Base-by-base conservation (phyloP, 2,329 filamentous ascomycete species). In the Penicillium sp. region DNA sequence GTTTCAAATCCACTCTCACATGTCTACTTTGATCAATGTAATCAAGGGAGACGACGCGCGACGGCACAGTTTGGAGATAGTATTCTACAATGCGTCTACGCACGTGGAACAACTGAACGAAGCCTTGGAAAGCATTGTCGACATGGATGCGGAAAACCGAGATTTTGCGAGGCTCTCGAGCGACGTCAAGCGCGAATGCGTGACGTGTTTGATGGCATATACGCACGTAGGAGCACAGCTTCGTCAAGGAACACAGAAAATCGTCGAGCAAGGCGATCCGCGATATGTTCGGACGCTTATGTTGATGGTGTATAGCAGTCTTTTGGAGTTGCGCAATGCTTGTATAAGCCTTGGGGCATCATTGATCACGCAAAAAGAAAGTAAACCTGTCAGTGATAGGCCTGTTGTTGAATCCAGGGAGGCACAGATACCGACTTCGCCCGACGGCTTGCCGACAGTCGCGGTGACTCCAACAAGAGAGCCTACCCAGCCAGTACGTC, bases 271-370 rank as follows among this genome's bases (percentile, higher is more conserved):
- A 49, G 78, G 79, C 3, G 82, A 86, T 61, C 74, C 79, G 6
- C 78, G 81, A 56, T 81, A 84, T 60, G 71, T 86, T 52, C 80
- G 83, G 24, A 83, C 79, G 16, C 73, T 85, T 45, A 77, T 87
- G 70, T 75, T 84, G 35, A 77, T 83, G 60, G 77, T 85, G 35
- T 84, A 83, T 62, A 79, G 80, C 48, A 81, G 82, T 60, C 67
- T 84, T 49, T 70, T 83, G 47, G 84, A 86, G 66, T 73, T 84
- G 58, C 80, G 81, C 51, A 86, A 86, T 65, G 80, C 82, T 42
- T 83, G 81, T 64, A 72, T 74, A 21, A 74, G 77, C 53, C 73
- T 85, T 50, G 79, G 79, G 26, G 72, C 76, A 52, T 73, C 71
- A 30, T 48, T 76, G 35, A 65, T 66, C 49, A 54, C 59, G 45